Evolutionary conservation across 176 grass and related monocot genomes (phyloP).

Genomic region (Triticum monococcum): DNA sequence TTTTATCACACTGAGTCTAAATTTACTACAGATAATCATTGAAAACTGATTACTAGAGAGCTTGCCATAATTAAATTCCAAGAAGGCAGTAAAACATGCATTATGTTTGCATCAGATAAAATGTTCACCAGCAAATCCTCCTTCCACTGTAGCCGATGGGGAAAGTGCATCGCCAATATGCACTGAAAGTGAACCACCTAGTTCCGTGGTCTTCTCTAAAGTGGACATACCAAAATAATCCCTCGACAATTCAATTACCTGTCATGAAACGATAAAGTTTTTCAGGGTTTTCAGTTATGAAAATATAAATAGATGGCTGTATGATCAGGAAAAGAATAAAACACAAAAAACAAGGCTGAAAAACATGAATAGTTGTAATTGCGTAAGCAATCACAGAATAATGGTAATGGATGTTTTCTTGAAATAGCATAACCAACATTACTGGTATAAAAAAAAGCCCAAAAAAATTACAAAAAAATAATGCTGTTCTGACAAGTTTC

Average conservation of each 20-base stretch:
- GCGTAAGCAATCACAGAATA: background rate
- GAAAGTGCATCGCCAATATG: conserved; percentile 86
- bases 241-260: conserved; percentile 89
- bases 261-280: conserved; percentile 24
- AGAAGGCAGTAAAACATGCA: conserved; percentile 18
- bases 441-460: too few species aligned
- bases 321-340: conserved; percentile 5
- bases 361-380: background rate
- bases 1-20: background rate
- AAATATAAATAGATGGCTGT: conserved; percentile 18
- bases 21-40: background rate
- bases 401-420: background rate
- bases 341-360: background rate
- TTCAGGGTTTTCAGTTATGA: background rate
- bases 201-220: conserved; percentile 66
- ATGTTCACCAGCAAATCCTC: conserved; percentile 80
- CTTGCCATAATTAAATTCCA: background rate
- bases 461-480: background rate
- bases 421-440: conserved; percentile 6
- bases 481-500: background rate
- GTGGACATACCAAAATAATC: conserved; percentile 85
- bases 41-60: background rate
- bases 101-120: conserved; percentile 22
- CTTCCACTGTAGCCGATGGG: conserved; percentile 66
- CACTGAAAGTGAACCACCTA: conserved; percentile 79